Evolutionary conservation across 306 rosid genomes (phyloP), one percentile per base, ranked within the genome.

Genomic region (Pyrus communis): DNA sequence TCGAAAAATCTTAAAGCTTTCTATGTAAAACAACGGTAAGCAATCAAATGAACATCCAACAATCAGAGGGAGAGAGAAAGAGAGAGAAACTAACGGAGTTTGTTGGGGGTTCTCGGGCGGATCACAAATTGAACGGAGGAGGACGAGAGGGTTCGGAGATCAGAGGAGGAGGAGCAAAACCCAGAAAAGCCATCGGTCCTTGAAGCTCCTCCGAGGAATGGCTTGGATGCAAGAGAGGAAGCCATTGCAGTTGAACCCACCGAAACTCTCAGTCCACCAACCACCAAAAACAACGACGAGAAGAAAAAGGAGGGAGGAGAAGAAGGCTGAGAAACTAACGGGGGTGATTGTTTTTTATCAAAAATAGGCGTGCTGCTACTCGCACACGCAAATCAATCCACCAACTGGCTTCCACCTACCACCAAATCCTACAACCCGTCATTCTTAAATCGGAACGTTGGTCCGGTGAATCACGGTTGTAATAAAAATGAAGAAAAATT

Each of bases 11-110:
- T 51, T 18, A 2, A 60, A 30, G 17, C 69, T 49, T 49, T 49
- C 3, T 4, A 49, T 35, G 28, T 52, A 25, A 75, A 30, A 30
- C 21, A 58, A 64, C 4, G 14, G 1, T 13, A 28, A 15, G 35
- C 64, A 33, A 38, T 19, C 70, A 75, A n/a, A 13, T 9, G 12
- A 25, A 2, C 22, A 11, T 22, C 23, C 35, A 62, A 5, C 1
- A n/a, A 62, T 51, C 4, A 76, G 40, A 63, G 33, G 75, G 70
- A 69, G 68, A 63, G 78, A 78, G 68, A 63, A 76, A 76, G 61
- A 78, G 79, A 55, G 73, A 77, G 69, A 70, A 18, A 87, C 97
- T 81, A 4, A 95, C 99, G 97, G 82, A 95, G 92, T 77, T 83
- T 87, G 81, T 80, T 95, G 7, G 81, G 78, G 49, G 67, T 54